phyloP scores from a whole-genome alignment of 108 stramenopile genomes.

The Schizochytrium sp. region DNA sequence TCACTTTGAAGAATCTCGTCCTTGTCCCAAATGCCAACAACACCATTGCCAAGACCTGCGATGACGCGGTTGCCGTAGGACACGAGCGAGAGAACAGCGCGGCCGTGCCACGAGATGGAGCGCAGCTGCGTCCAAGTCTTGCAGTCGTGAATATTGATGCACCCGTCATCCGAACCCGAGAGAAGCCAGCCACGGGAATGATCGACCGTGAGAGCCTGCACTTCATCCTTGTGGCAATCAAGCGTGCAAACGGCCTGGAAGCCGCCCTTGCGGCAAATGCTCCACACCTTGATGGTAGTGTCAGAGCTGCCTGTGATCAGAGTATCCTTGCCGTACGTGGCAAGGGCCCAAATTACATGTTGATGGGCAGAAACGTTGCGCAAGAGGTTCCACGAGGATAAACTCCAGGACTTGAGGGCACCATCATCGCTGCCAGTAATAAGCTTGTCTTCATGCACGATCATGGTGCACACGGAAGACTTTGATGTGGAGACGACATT shows the following conservation, averaged over 20 bases:
- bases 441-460: neutral
- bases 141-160: constrained; percentile 14
- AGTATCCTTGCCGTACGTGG: neutral
- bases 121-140: neutral
- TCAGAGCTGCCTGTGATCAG: neutral
- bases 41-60: neutral
- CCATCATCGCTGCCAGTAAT: neutral
- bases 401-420: neutral
- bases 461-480: neutral
- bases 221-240: neutral
- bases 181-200: neutral
- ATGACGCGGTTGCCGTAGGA: neutral
- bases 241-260: neutral
- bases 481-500: neutral
- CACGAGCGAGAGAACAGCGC: neutral
- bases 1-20: neutral
- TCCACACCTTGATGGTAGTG: neutral
- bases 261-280: neutral
- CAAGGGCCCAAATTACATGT: neutral
- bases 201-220: constrained; percentile 3
- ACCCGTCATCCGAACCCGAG: neutral
- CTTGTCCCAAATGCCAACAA: neutral
- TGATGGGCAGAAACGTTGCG: neutral
- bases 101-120: neutral
- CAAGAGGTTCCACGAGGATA: neutral